Conservation (phyloP, 495 filamentous ascomycete genomes). For the Hypomontagnella submonticulosa region DNA sequence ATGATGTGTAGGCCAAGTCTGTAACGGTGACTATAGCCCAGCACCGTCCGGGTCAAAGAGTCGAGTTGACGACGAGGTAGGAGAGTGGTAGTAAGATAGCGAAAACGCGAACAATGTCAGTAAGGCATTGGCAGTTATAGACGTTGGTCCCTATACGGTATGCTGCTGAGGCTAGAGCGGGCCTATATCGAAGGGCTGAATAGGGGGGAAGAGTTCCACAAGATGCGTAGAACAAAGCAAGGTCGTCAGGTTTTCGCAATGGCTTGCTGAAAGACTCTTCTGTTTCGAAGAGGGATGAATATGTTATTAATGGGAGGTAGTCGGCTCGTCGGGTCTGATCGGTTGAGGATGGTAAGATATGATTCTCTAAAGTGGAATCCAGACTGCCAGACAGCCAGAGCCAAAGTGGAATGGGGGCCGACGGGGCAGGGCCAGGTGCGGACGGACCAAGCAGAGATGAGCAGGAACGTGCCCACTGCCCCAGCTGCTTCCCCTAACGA, state of each 20-base stretch:
- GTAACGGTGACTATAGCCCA: conserved; percentile 9
- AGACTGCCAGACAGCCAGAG: background rate
- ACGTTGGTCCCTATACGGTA: conserved; percentile 3
- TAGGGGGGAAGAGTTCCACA: no score
- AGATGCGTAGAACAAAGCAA: no score
- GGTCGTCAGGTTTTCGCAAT: no score
- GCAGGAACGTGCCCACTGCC: conserved; percentile 37
- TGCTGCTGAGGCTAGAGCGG: conserved; percentile 4
- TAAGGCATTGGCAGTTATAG: conserved; percentile 17
- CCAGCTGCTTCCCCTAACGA: background rate
- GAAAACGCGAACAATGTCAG: conserved; percentile 9
- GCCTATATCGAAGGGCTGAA: background rate
- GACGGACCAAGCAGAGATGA: conserved; percentile 35
- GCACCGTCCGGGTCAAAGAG: conserved; percentile 11
- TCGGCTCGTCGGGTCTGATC: background rate
- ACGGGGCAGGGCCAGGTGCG: background rate
- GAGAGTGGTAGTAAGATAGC: conserved; percentile 11
- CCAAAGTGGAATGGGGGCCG: conserved; percentile 36
- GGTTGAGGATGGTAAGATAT: conserved; percentile 35
- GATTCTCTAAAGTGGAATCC: conserved; percentile 9
- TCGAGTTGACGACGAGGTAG: conserved; percentile 11
- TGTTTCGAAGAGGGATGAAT: no score
- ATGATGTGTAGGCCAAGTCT: conserved; percentile 29
- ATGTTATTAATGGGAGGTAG: no score
- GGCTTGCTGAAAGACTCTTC: no score